phyloP scores from a whole-genome alignment of 371 early-diverging fungal species.

The Apophysomyces ossiformis region DNA sequence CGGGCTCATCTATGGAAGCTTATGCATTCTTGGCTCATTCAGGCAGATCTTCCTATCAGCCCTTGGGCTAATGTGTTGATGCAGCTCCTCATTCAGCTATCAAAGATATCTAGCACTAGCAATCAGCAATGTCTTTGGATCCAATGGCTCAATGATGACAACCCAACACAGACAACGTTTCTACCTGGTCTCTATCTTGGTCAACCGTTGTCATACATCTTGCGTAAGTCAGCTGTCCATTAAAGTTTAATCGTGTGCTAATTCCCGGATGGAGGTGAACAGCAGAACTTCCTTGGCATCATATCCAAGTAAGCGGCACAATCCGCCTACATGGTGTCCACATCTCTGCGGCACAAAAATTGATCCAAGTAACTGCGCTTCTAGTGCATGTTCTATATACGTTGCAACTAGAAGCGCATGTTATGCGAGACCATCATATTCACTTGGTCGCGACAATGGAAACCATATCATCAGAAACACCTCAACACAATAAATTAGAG shows the following conservation, averaged over 20 bases:
- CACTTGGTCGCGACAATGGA: neutral
- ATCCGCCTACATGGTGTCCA: slow-evolving; percentile 24
- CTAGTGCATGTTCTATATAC: slow-evolving; percentile 57
- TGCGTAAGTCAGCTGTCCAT: slow-evolving; percentile 14
- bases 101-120: slow-evolving; percentile 7
- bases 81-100: slow-evolving; percentile 14
- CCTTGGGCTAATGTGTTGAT: slow-evolving; percentile 27
- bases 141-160: slow-evolving; percentile 10
- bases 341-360: neutral
- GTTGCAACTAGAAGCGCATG: slow-evolving; percentile 48
- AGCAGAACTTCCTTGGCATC: slow-evolving; percentile 8
- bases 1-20: slow-evolving; percentile 31
- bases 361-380: slow-evolving; percentile 24
- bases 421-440: slow-evolving; percentile 54
- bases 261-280: slow-evolving; percentile 16
- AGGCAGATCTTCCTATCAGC: slow-evolving; percentile 18
- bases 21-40: slow-evolving; percentile 29
- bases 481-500: neutral
- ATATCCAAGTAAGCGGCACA: slow-evolving; percentile 19
- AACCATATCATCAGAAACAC: neutral
- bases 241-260: neutral
- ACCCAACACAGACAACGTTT: slow-evolving; percentile 30
- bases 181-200: slow-evolving; percentile 29
- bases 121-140: neutral
- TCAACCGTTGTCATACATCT: slow-evolving; percentile 12